Evolutionary conservation across 345 rosid species (phyloP).

Genomic region (Rhodomyrtus tomentosa): DNA sequence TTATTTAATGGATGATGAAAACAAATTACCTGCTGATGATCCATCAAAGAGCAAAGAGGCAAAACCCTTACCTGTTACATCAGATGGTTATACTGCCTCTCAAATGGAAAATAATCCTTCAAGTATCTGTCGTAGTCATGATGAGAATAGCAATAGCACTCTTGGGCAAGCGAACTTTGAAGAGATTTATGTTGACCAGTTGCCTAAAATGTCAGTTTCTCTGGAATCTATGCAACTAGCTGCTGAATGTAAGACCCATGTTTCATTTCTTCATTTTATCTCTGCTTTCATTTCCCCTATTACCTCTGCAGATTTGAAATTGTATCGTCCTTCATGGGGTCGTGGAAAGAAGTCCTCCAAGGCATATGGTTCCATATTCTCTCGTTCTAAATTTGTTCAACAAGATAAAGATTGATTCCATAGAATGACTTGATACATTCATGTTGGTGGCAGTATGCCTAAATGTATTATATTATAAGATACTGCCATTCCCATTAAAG

Average conservation of each 20-base stretch:
- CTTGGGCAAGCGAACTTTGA: constrained; percentile 1
- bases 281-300: neutral
- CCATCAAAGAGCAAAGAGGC: constrained; percentile 27
- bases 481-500: neutral
- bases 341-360: neutral
- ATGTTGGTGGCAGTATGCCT: neutral
- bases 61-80: constrained; percentile 11
- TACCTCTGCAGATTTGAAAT: neutral
- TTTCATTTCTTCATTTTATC: neutral
- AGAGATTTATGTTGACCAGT: constrained; percentile 16
- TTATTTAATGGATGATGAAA: constrained; percentile 87
- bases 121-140: constrained; percentile 14
- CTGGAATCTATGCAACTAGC: constrained; percentile 22
- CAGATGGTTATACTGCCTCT: constrained; percentile 13
- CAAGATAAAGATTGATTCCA: neutral
- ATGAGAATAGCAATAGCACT: constrained; percentile 10
- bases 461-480: neutral
- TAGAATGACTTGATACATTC: neutral
- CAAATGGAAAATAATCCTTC: constrained; percentile 17
- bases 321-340: neutral
- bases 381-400: neutral
- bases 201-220: constrained; percentile 22
- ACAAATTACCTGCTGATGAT: constrained; percentile 33
- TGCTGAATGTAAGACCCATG: constrained; percentile 17
- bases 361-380: neutral